Evolutionary conservation across 164 flowering plant genomes (phyloP), one percentile per base, ranked within the genome.

Genomic region (Macadamia tetraphylla): DNA sequence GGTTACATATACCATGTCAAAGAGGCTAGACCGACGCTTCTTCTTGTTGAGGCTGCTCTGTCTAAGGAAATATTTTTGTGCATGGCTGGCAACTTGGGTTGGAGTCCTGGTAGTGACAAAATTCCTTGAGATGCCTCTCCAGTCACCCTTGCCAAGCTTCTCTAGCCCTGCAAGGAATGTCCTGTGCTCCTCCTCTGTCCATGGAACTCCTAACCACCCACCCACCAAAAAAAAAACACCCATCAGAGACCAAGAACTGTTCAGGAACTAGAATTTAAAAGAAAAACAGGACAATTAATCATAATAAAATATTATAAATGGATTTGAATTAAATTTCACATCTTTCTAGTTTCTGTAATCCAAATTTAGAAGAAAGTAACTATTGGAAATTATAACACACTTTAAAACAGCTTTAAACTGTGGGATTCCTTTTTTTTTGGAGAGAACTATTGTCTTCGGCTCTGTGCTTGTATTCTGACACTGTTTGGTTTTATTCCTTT

Each of bases 21-120:
- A 88, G 72, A 92, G 92, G 85, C 97, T 92, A 0, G 92, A 78
- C 40, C 96, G 88, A 3, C 92, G 80, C 79, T 87, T 86, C 79
- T 87, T 86, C 79, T 88, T 88, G 75, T 76, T 70, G 63, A 81
- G 84, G 53, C 70, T 73, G 1, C 75, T 73, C 55, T 74, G 90
- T n/a, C 94, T 74, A 46, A 92, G 90, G 64, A 92, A 92, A 65
- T 90, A 85, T 64, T 92, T 92, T 56, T 92, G 97, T 56, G 95
- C 97, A 85, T 91, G 97, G 60, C 97, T 91, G 6, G 97, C 97
- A 29, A 91, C 95, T 81, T 91, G 97, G 56, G 93, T 88, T 30
- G 95, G 95, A 63, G 97, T 86, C 59, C 90, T 86, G 51, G 92
- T 83, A 6, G 84, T 86, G 3, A 88, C 94, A 76, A 76, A 92